Evolutionary conservation across 495 filamentous ascomycete species (phyloP).

Genomic region (Xylaria venustula): DNA sequence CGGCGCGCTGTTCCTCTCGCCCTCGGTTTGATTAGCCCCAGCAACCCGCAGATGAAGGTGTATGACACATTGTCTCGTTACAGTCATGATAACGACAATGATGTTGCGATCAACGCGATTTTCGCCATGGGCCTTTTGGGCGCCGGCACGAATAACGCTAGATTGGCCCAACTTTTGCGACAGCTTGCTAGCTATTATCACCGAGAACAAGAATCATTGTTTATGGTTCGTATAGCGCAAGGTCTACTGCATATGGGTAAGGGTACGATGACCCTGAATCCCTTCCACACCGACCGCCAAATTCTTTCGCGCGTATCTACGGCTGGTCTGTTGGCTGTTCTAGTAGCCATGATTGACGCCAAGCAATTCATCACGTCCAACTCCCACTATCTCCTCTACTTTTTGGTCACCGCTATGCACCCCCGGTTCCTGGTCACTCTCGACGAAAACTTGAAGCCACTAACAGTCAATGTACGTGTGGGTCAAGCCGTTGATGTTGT

Average conservation of each 20-base stretch:
- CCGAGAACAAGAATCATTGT: slow-evolving; percentile 88
- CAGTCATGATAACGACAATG: slow-evolving; percentile 98
- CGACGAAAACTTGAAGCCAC: slow-evolving; percentile 88
- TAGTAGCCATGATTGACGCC: slow-evolving; percentile 89
- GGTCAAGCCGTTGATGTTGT: slow-evolving; percentile 98
- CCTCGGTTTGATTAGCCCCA: slow-evolving; percentile 93
- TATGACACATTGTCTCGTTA: slow-evolving; percentile 99
- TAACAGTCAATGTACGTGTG: slow-evolving; percentile 94
- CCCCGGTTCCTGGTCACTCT: slow-evolving; percentile 94
- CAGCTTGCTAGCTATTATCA: slow-evolving; percentile 98
- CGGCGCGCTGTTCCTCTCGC: slow-evolving; percentile 94
- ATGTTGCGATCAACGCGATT: slow-evolving; percentile 97
- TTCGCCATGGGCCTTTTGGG: slow-evolving; percentile 98
- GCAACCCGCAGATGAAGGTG: slow-evolving; percentile 99
- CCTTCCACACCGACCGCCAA: slow-evolving; percentile 97
- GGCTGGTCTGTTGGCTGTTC: slow-evolving; percentile 83
- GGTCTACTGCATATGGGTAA: slow-evolving; percentile 99
- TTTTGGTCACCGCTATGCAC: slow-evolving; percentile 95
- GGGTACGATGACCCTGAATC: slow-evolving; percentile 90
- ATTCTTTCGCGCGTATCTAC: slow-evolving; percentile 89
- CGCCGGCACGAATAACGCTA: slow-evolving; percentile 96
- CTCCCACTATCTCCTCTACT: slow-evolving; percentile 95
- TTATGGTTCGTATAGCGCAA: slow-evolving; percentile 99
- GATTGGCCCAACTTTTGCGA: slow-evolving; percentile 88
- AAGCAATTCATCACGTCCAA: slow-evolving; percentile 90